These are phyloP conservation scores for Mycena filopes DNA, from an alignment of 768 basidiomycete genomes.

Conservation along the genomic window DNA sequence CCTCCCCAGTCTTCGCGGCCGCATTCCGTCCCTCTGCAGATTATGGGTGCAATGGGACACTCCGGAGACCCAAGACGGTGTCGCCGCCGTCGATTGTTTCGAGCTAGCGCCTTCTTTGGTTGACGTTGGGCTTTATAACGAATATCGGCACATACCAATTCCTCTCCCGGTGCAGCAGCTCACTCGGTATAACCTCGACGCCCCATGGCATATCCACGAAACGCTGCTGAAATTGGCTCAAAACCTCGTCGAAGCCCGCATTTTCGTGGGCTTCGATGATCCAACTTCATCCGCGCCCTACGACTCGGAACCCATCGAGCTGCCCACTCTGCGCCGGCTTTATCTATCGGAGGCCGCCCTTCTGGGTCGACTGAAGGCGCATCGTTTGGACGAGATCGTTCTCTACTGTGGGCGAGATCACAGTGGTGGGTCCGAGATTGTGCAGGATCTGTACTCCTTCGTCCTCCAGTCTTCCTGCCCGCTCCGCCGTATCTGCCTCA, in stretches of 20 bases:
- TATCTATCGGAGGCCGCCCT: background rate
- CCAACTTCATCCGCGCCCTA: too few relatives aligned
- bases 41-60: slow-evolving; percentile 8
- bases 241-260: slow-evolving; percentile 10
- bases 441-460: background rate
- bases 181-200: slow-evolving; percentile 6
- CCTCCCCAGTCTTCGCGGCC: background rate
- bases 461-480: background rate
- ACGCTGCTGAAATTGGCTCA: background rate
- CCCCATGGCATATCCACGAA: slow-evolving; percentile 1
- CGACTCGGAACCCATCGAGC: background rate
- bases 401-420: background rate
- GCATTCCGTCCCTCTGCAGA: background rate
- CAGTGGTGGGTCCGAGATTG: background rate
- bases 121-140: background rate
- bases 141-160: background rate
- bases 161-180: background rate
- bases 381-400: background rate
- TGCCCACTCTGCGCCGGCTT: background rate
- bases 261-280: background rate
- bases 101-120: background rate
- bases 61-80: background rate
- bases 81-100: background rate
- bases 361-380: background rate
- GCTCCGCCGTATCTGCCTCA: background rate